phyloP scores from a whole-genome alignment of 2,329 filamentous ascomycete species.

The Exophiala sideris region DNA sequence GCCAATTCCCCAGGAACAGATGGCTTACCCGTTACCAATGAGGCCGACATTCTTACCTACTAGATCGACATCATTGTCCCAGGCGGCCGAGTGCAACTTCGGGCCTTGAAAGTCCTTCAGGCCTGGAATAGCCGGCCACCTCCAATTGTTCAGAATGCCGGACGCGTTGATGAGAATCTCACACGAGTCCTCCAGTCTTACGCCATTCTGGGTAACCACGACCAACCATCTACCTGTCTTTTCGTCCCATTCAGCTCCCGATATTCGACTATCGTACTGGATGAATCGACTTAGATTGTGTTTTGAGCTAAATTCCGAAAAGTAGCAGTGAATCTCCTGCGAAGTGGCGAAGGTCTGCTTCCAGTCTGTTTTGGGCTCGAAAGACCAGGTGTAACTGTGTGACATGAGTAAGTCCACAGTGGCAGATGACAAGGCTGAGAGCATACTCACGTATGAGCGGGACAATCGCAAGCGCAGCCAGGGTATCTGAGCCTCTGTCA shows the following conservation, averaged over 20 bases:
- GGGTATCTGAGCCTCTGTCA: too few species aligned
- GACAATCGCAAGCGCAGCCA: too few species aligned
- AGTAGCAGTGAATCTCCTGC: constrained; percentile 64
- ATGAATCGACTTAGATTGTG: constrained; percentile 61
- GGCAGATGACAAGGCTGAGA: too few species aligned
- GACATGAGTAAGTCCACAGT: too few species aligned
- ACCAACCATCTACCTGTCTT: neutral
- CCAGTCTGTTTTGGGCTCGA: constrained; percentile 66
- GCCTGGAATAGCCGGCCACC: constrained; percentile 33
- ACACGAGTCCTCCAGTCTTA: constrained; percentile 2
- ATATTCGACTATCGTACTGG: constrained; percentile 30
- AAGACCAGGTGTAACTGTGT: constrained; percentile 60
- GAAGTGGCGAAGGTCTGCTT: constrained; percentile 65
- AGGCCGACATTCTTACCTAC: constrained; percentile 27
- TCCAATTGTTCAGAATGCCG: constrained; percentile 56
- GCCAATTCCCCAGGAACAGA: too few species aligned
- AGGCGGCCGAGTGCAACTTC: constrained; percentile 30
- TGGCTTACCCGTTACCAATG: constrained; percentile 30
- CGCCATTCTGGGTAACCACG: neutral
- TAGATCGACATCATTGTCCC: constrained; percentile 33
- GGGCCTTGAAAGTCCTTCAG: constrained; percentile 29
- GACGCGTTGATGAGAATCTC: constrained; percentile 51
- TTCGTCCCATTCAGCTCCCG: neutral
- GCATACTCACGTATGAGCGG: too few species aligned
- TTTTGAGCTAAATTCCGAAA: constrained; percentile 60